phyloP scores from a whole-genome alignment of 164 flowering plant species.

The Chimonanthus praecox region DNA sequence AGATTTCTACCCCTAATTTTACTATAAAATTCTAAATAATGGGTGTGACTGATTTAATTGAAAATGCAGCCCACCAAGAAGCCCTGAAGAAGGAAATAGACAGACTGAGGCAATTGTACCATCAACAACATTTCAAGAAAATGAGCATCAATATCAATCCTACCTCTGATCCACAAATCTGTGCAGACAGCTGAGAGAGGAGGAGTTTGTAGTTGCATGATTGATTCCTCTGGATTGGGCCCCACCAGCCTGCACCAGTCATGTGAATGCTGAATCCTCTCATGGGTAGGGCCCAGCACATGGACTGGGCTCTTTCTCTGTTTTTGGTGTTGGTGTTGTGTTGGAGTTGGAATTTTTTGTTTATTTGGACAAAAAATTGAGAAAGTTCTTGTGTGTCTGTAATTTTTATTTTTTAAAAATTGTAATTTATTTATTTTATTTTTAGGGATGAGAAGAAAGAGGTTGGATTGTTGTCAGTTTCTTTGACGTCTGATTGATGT shows the following conservation, averaged over 20 bases:
- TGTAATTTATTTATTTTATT: neutral
- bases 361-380: neutral
- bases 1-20: neutral
- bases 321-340: neutral
- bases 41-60: neutral
- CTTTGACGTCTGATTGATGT: conserved; percentile 4
- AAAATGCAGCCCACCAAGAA: conserved; percentile 69
- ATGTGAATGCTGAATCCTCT: conserved; percentile 3
- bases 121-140: conserved; percentile 54
- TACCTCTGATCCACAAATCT: conserved; percentile 8
- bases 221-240: neutral
- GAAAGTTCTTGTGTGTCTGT: neutral
- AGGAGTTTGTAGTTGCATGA: neutral
- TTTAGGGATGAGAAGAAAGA: neutral
- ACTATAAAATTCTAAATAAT: neutral
- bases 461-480: neutral
- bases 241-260: conserved; percentile 4
- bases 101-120: conserved; percentile 64
- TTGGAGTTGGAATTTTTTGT: neutral
- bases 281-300: neutral
- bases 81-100: conserved; percentile 83
- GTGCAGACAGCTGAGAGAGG: conserved; percentile 1
- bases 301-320: neutral
- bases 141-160: conserved; percentile 15
- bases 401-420: neutral